These are phyloP conservation scores for Cephaloascus fragrans DNA, from an alignment of 805 yeast species.

Conservation along the genomic window DNA sequence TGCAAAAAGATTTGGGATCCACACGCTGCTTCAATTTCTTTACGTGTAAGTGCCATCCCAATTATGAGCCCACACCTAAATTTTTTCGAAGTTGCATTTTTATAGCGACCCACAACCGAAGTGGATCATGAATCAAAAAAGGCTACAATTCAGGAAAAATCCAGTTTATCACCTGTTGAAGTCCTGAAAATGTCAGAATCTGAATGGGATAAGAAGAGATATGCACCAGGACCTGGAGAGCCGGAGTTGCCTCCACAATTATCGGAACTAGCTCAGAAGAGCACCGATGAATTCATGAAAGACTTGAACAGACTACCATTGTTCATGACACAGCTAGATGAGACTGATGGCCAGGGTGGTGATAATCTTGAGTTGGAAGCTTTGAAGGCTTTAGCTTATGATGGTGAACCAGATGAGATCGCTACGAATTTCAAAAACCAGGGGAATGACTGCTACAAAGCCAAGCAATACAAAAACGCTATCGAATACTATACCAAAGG, in stretches of 20 bases:
- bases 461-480: slow-evolving; percentile 67
- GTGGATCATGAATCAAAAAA: too few species aligned
- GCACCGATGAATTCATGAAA: slow-evolving; percentile 64
- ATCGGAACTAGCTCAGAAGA: slow-evolving; percentile 48
- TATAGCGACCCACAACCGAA: too few species aligned
- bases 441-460: slow-evolving; percentile 81
- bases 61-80: too few species aligned
- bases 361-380: slow-evolving; percentile 77
- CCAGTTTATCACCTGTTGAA: too few species aligned
- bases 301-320: slow-evolving; percentile 84
- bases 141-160: too few species aligned
- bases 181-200: slow-evolving; percentile 9
- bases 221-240: slow-evolving; percentile 42
- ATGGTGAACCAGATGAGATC: slow-evolving; percentile 89
- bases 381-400: slow-evolving; percentile 81
- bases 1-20: too few species aligned
- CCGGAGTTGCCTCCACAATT: slow-evolving; percentile 80
- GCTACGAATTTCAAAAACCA: slow-evolving; percentile 86
- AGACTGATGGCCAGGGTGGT: slow-evolving; percentile 67
- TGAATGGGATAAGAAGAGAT: slow-evolving; percentile 31
- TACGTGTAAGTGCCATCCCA: too few species aligned
- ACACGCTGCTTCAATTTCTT: too few species aligned
- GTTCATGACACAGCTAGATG: slow-evolving; percentile 85
- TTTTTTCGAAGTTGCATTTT: too few species aligned
- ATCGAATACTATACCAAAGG: slow-evolving; percentile 74